Evolutionary conservation across 148 eudicot genomes (phyloP), one percentile per base, ranked within the genome.

Genomic region (Pouteria glomerata): DNA sequence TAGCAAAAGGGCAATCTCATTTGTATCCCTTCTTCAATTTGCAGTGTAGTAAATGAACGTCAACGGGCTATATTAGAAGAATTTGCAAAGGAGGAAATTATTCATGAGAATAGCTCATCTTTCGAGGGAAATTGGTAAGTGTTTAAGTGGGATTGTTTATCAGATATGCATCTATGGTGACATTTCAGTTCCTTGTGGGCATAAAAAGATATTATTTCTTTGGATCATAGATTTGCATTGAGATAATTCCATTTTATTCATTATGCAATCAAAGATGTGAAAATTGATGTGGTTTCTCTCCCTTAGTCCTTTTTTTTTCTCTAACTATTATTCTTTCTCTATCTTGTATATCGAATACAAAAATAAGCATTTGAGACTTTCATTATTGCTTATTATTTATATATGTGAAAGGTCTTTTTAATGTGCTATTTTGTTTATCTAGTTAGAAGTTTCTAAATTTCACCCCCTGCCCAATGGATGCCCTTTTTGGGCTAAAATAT

Each of bases 61-160:
- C 98, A 94, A 74, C 88, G 91, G 74, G 90, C 89, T 71, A 86
- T 94, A 78, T 84, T 94, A 16, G 98, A 91, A 81, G 98, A 91
- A 60, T 91, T 91, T 79, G 96, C 89, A 3, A 65, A 78, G 78
- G 90, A 94, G 83, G 96, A 91, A 82, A 89, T 87, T 48, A 73
- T 55, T 41, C 81, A 85, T 57, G 93, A 80, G 80, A 85, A 78
- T 69, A 74, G 24, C 50, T 58, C 81, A 65, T 77, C 81, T 27
- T 66, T 76, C 62, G 89, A 83, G 57, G 85, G 73, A 42, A 84
- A 83, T 73, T 91, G 92, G 98, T 89, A 78, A 86, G 97, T 73
- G 18, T 69, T 24, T 50, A 57, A 5, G 2, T 5, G 50, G 59
- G 18, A 12, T 3, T 63, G 23, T 52, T 31, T 57, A n/a, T 70